Conservation (phyloP, 176 grass and related monocot species). For the Oryza brachyantha region DNA sequence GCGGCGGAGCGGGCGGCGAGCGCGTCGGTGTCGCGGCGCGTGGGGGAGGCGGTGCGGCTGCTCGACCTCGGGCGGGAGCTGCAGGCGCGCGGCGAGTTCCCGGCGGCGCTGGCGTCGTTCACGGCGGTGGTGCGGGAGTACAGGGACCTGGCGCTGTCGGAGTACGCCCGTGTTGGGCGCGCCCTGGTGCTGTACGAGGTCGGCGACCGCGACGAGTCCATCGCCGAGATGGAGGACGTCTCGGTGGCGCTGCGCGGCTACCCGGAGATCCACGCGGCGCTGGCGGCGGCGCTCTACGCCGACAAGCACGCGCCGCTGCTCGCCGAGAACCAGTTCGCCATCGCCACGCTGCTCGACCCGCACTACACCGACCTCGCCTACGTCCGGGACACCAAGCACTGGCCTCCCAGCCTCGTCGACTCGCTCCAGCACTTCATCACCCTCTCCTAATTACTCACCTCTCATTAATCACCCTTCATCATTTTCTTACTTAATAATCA, state of each 20-base stretch:
- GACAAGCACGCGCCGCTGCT: constrained; percentile 87
- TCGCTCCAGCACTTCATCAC: constrained; percentile 84
- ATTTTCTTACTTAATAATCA: neutral
- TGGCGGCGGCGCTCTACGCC: constrained; percentile 87
- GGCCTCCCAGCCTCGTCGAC: constrained; percentile 81
- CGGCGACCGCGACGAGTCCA: constrained; percentile 84
- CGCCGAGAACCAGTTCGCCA: constrained; percentile 94
- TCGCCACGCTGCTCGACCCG: constrained; percentile 92
- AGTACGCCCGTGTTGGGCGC: constrained; percentile 87
- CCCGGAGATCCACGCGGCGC: constrained; percentile 95
- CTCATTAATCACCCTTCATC: neutral
- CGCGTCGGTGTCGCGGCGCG: constrained; percentile 47
- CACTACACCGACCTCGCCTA: constrained; percentile 92
- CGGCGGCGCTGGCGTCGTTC: constrained; percentile 66
- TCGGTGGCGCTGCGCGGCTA: constrained; percentile 93
- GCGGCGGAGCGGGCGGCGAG: constrained; percentile 51
- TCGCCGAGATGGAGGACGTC: constrained; percentile 97
- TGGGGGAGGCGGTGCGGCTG: constrained; percentile 57
- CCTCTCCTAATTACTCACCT: constrained; percentile 50
- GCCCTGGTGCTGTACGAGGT: constrained; percentile 93
- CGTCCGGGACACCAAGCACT: constrained; percentile 90
- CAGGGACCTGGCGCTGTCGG: constrained; percentile 71
- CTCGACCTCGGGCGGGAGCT: constrained; percentile 64
- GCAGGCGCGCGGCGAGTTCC: constrained; percentile 86
- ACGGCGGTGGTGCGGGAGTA: constrained; percentile 69